Conservation (phyloP, 73 alveolate species). For the Paramecium biaurelia region DNA sequence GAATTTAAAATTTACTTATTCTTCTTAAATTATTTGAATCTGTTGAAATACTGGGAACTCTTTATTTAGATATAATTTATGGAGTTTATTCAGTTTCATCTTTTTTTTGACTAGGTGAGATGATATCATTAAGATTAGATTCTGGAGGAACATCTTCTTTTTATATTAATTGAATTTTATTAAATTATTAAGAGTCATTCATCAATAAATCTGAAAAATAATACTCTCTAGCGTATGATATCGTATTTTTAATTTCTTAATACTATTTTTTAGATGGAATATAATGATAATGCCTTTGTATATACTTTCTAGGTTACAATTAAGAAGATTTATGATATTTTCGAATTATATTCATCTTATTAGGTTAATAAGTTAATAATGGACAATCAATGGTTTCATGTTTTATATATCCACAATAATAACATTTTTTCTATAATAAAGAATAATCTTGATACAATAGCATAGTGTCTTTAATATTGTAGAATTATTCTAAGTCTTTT, state of each 20-base stretch:
- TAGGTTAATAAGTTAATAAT: neutral
- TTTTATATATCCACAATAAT: neutral
- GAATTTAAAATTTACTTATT: neutral
- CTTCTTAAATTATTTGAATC: neutral
- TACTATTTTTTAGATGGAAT: neutral
- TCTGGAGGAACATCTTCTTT: neutral
- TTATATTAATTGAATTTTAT: neutral
- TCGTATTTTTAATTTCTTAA: neutral
- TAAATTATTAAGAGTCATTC: neutral
- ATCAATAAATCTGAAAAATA: neutral
- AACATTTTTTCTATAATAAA: neutral
- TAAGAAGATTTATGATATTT: neutral
- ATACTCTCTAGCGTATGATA: neutral
- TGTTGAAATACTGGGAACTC: neutral
- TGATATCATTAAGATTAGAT: neutral
- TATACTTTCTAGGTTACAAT: neutral
- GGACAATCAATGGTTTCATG: conserved; percentile 1
- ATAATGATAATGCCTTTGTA: neutral
- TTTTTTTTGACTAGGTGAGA: neutral
- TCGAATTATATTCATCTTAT: neutral
- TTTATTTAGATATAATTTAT: neutral
- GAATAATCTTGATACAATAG: neutral
- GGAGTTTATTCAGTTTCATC: neutral
- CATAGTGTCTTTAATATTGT: neutral
- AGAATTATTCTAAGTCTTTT: neutral